phyloP scores from a whole-genome alignment of 2,329 filamentous ascomycete species.

The Colletotrichum sp. region DNA sequence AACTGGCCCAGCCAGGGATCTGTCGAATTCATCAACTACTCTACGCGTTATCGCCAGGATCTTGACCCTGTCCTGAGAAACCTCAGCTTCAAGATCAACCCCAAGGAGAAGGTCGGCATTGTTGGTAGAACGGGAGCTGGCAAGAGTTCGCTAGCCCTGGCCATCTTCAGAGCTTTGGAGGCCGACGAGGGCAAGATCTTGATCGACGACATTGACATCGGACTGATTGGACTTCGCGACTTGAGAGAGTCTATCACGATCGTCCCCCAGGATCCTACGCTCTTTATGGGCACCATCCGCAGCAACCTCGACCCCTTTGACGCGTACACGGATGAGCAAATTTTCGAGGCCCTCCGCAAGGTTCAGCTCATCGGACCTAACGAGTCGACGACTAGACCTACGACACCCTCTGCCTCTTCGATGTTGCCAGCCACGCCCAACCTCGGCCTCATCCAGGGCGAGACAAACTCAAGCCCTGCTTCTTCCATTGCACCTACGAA shows the following conservation, averaged over 20 bases:
- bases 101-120: conserved; percentile 92
- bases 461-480: conserved; percentile 8
- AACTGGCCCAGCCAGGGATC: conserved; percentile 88
- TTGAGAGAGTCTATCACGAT: conserved; percentile 94
- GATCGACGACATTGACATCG: conserved; percentile 91
- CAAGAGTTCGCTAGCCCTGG: conserved; percentile 93
- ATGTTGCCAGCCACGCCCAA: conserved; percentile 19
- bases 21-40: conserved; percentile 89
- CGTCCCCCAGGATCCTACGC: conserved; percentile 94
- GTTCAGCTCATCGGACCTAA: conserved; percentile 83
- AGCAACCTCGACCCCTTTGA: conserved; percentile 93
- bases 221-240: conserved; percentile 89
- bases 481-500: conserved; percentile 64
- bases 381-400: conserved; percentile 41
- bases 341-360: conserved; percentile 84
- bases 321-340: conserved; percentile 86
- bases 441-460: conserved; percentile 1
- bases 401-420: conserved; percentile 27
- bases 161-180: conserved; percentile 92
- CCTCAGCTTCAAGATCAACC: conserved; percentile 84
- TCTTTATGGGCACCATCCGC: conserved; percentile 91
- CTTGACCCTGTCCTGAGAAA: conserved; percentile 85
- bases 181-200: conserved; percentile 88
- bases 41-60: conserved; percentile 86
- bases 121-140: conserved; percentile 95